Percentiles rank a stretch among this genome's conserved stretches.
These are phyloP conservation scores for Colletotrichum cereale DNA, from an alignment of 2,329 filamentous ascomycete species.

Conservation along the genomic window DNA sequence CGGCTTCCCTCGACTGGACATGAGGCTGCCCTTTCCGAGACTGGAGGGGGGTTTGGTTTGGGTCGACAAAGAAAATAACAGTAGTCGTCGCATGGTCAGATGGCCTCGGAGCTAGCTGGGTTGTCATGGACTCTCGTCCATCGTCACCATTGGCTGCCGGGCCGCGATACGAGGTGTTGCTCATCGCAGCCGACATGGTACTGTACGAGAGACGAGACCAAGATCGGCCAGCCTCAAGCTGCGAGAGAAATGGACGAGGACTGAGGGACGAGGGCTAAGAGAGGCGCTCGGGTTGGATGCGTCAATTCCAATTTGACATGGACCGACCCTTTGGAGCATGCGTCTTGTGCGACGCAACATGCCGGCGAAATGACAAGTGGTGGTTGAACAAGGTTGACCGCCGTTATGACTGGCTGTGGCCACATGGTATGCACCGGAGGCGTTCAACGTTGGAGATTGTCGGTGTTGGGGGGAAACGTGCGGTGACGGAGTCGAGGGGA, in stretches of 20 bases:
- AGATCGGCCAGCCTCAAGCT: neutral
- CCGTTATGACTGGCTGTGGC: neutral
- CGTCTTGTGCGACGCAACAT: constrained; percentile 33
- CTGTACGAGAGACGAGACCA: neutral
- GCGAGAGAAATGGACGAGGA: neutral
- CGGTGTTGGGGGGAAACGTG: neutral
- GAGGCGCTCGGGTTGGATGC: neutral
- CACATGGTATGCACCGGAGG: neutral
- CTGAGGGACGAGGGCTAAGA: neutral
- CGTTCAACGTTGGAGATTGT: neutral
- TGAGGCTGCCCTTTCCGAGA: neutral
- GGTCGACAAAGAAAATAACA: constrained; percentile 1
- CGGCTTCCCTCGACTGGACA: neutral
- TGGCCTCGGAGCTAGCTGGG: neutral
- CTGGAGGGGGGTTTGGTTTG: neutral
- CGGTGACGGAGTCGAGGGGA: neutral
- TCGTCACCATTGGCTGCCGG: neutral
- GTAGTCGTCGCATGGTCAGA: constrained; percentile 4
- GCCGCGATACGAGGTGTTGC: neutral
- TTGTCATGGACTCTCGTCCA: neutral
- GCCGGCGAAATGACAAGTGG: constrained; percentile 10
- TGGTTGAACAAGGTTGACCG: neutral
- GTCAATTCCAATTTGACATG: neutral
- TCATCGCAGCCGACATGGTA: neutral
- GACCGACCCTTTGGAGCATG: constrained; percentile 11